Base-by-base conservation (phyloP, 2,329 filamentous ascomycete species). In the Parastagonospora nodorum region DNA sequence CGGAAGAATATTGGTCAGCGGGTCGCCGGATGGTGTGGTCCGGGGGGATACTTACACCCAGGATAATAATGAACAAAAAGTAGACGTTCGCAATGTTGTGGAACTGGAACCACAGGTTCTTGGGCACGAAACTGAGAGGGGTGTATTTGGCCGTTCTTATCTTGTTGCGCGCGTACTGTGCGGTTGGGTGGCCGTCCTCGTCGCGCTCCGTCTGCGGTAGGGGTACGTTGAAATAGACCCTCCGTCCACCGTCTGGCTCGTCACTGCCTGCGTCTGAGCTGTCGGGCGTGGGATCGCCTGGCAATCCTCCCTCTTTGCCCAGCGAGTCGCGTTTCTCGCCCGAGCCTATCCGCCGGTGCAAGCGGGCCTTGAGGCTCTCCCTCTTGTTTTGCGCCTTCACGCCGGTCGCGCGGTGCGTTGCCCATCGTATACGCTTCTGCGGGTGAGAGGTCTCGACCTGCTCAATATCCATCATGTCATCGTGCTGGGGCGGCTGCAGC, bases 51-150 rank as follows among this genome's bases (percentile, higher is more conserved):
- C 92, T 82, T 87, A 97, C 94, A 68, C 88, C 87, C 53, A 99
- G 83, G 69, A 99, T 96, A 71, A 97, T 92, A 66, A 93, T 84
- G 77, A 97, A 97, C 63, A 97, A 81, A 82, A 99, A 99, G 78
- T 97, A 99, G 46, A 97, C 88, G 74, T 99, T 99, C 69, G 94
- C 94, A 67, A 99, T 88, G 70, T 97, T 97, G 77, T 99, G 93
- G 71, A 99, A 97, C 75, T 99, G 95, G 60, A 96, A 90, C 86
- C 88, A 99, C 68, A 99, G 72, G 75, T 99, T 97, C 79, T 97
- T 97, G 11, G 94, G 94, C 27, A 99, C 75, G 75, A 99, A 99
- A 53, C 90, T 96, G 57, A 99, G 75, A 8, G 95, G 88, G 7
- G 94, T 99, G 75, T 99, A 99, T 77, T 97, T 99, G 52, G 94